Evolutionary conservation across 176 grass and related monocot genomes (phyloP), one percentile per base, ranked within the genome.

Genomic region (Eleusine coracana): DNA sequence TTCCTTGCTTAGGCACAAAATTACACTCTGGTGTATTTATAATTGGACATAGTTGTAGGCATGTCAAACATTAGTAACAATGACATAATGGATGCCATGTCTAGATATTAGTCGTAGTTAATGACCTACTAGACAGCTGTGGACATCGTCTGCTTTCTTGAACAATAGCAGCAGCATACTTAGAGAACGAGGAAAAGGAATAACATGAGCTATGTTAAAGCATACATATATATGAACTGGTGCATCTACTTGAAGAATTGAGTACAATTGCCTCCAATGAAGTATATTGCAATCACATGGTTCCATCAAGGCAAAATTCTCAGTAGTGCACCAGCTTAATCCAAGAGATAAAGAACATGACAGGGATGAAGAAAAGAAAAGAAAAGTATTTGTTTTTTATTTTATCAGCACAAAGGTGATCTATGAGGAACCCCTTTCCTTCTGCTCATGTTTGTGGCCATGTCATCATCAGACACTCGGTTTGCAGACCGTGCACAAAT

Each of bases 361-460:
- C 85, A 84, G 14, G 68, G 84, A 17, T 71, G 69, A 85, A 79
- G 48, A 54, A 83, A 69, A 38, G 21, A 11, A 20, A 66, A 62
- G 8, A 20, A 66, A 62, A 80, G 63, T 68, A 84, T 84, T 76
- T 73, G 78, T 70, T 55, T 82, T 59, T 77, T 25, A 71, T 81
- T 55, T 81, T 90, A 77, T 92, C 88, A 98, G 92, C 95, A 94
- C 68, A 98, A 84, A 81, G 95, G 95, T 71, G 95, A 98, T 88
- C 95, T 91, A 79, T 89, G 89, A 74, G 95, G 95, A 73, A 89
- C 91, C 54, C 92, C 90, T 86, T 98, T 98, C 81, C 95, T 91
- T 93, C 93, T 95, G 88, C 92, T 98, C 86, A 93, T 98, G 55
- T 86, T 94, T 84, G 90, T 84, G 78, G 75, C 73, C 88, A 94